Conservation (phyloP, 192 early-diverging fungal genomes). For the Allomyces javanicus region DNA sequence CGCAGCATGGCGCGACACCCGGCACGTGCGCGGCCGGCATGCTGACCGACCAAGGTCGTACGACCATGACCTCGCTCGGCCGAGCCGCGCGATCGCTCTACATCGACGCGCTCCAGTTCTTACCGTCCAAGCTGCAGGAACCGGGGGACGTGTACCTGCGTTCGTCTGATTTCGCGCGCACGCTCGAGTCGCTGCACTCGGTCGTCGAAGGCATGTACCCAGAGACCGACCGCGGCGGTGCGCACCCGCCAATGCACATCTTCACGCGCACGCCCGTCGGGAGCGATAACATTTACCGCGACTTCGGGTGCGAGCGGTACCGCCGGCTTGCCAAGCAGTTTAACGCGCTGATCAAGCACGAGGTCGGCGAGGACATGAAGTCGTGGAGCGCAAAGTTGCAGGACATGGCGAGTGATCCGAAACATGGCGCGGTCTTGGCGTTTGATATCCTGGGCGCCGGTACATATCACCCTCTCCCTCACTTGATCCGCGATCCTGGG, state of each 20-base stretch:
- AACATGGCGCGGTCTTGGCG: not conserved
- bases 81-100: not conserved
- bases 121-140: constrained; percentile 6
- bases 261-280: not conserved
- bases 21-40: constrained; percentile 25
- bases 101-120: not conserved
- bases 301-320: not conserved
- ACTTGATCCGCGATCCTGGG: no score
- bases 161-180: constrained; percentile 33
- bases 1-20: no score
- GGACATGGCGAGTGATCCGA: not conserved
- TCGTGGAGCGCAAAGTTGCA: not conserved
- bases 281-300: not conserved
- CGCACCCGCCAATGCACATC: constrained; percentile 1
- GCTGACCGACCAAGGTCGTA: constrained; percentile 36
- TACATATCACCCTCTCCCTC: no score
- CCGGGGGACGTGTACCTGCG: constrained; percentile 26
- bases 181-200: constrained; percentile 48
- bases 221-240: constrained; percentile 2
- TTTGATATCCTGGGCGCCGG: not conserved
- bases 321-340: not conserved
- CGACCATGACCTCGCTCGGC: constrained; percentile 24
- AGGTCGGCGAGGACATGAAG: not conserved
- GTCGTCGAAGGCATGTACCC: constrained; percentile 40
- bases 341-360: not conserved